Evolutionary conservation across 176 grass and related monocot species (phyloP).

Genomic region (Triticum timopheevii): DNA sequence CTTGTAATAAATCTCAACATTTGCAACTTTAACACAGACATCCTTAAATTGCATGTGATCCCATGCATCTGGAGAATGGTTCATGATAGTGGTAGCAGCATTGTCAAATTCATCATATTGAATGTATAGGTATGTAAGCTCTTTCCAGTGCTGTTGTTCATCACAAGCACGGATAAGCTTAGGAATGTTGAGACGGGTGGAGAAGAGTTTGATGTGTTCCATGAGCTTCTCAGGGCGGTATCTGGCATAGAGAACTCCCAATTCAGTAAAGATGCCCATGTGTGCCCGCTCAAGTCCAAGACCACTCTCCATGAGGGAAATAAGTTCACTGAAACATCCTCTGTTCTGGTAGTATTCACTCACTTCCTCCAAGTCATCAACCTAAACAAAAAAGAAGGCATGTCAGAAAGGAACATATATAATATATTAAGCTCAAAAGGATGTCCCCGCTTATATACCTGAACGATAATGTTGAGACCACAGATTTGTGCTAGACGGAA

Average conservation of each 20-base stretch:
- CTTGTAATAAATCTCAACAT: constrained; percentile 98
- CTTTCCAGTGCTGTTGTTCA: constrained; percentile 97
- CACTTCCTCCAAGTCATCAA: constrained; percentile 98
- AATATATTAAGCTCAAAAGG: background rate
- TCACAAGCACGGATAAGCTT: constrained; percentile 95
- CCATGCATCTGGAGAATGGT: constrained; percentile 98
- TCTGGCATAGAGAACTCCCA: constrained; percentile 93
- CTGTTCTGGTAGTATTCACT: constrained; percentile 97
- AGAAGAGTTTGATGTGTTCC: constrained; percentile 98
- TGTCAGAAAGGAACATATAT: constrained; percentile 12
- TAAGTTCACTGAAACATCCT: constrained; percentile 96
- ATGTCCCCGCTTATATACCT: constrained; percentile 50
- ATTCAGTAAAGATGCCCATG: constrained; percentile 96
- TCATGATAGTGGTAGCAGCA: constrained; percentile 95
- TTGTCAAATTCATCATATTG: constrained; percentile 98
- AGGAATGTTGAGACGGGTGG: constrained; percentile 93
- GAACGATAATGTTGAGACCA: constrained; percentile 91
- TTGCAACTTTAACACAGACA: constrained; percentile 88
- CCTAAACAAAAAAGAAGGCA: constrained; percentile 46
- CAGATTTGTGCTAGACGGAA: constrained; percentile 95
- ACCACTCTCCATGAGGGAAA: constrained; percentile 98
- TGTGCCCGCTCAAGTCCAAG: constrained; percentile 89
- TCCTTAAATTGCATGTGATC: constrained; percentile 99
- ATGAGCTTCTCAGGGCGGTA: constrained; percentile 94
- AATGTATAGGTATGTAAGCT: constrained; percentile 94